A percentile compares a stretch with the other conserved stretches of the same genome.
Evolutionary conservation across 2,329 filamentous ascomycete genomes (phyloP).

Genomic region (Cadophora luteo-olivacea): DNA sequence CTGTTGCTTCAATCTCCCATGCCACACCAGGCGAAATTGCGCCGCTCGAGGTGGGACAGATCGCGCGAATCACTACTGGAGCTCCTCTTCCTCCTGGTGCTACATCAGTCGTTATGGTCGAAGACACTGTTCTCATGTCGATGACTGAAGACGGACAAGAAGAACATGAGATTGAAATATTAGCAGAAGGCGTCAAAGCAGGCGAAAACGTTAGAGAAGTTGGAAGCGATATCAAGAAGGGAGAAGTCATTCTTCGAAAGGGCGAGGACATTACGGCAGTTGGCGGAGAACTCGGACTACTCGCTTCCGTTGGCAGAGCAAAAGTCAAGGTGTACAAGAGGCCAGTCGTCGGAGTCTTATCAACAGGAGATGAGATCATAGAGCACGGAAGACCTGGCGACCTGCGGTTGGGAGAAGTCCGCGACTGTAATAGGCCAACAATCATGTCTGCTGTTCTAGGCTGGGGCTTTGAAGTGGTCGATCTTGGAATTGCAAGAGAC

Average conservation of each 20-base stretch:
- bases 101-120: conserved; percentile 94
- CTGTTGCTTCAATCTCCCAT: conserved; percentile 86
- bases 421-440: conserved; percentile 91
- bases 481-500: conserved; percentile 85
- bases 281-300: conserved; percentile 88
- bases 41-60: conserved; percentile 72
- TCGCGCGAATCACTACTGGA: conserved; percentile 92
- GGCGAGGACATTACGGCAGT: conserved; percentile 86
- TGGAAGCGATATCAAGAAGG: conserved; percentile 82
- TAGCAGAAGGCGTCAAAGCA: conserved; percentile 74
- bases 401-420: conserved; percentile 81
- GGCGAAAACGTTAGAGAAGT: conserved; percentile 92
- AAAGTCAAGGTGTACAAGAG: conserved; percentile 76
- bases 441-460: conserved; percentile 78
- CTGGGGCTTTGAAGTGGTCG: conserved; percentile 79
- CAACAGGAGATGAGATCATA: conserved; percentile 94
- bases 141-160: conserved; percentile 82
- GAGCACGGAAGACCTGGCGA: conserved; percentile 68
- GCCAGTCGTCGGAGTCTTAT: conserved; percentile 84
- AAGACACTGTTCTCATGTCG: conserved; percentile 82
- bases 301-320: conserved; percentile 81
- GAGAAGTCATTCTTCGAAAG: conserved; percentile 72
- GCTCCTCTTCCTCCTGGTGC: conserved; percentile 88
- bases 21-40: conserved; percentile 75
- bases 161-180: conserved; percentile 86